Conservation (phyloP, 257 asterid genomes). For the Capsicum baccatum region DNA sequence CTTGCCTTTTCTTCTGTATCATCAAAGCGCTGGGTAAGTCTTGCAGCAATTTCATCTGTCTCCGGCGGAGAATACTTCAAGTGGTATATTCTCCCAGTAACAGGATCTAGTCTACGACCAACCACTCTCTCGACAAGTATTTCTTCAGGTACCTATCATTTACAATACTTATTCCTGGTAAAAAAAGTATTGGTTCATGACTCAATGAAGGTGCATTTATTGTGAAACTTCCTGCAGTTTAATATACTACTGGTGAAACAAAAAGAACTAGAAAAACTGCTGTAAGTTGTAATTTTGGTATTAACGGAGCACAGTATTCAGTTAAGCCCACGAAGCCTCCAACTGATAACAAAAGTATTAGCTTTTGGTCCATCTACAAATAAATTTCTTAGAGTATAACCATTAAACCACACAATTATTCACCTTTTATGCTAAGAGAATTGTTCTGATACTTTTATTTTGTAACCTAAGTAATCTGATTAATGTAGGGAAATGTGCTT, state of each 20-base stretch:
- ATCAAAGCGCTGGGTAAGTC: conserved; percentile 96
- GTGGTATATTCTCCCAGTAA: conserved; percentile 95
- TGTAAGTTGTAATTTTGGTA: neutral
- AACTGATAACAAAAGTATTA: neutral
- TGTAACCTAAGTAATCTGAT: neutral
- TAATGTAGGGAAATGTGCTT: neutral
- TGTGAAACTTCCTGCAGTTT: neutral
- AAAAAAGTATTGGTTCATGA: neutral
- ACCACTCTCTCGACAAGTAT: conserved; percentile 95
- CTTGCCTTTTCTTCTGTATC: conserved; percentile 97
- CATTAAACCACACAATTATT: neutral
- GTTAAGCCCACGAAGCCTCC: neutral
- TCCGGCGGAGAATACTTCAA: conserved; percentile 93
- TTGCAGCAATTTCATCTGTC: conserved; percentile 86
- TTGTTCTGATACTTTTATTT: neutral
- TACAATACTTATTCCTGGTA: neutral
- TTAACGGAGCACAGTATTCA: neutral
- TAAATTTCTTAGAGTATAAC: neutral
- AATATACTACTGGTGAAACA: neutral
- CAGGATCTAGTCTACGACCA: conserved; percentile 96
- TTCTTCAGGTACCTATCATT: conserved; percentile 82
- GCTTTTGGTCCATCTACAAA: neutral
- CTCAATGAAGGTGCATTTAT: conserved; percentile 9
- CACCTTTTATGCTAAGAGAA: neutral
- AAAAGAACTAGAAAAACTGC: neutral